phyloP scores from a whole-genome alignment of 306 rosid genomes.

The Fragaria vesca region DNA sequence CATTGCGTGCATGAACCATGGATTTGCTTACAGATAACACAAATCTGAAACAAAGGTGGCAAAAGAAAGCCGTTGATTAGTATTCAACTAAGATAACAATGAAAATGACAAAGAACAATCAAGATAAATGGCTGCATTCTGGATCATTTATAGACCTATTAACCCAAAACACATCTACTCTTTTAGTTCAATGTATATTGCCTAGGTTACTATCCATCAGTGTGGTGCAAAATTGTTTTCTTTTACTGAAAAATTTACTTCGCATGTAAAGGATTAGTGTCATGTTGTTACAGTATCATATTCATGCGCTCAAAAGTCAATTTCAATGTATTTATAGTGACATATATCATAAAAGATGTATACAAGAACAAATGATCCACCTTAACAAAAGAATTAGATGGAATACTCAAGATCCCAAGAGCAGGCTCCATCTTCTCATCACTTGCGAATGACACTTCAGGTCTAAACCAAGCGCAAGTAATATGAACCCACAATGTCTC shows the following conservation, averaged over 20 bases:
- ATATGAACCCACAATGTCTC: conserved; percentile 96
- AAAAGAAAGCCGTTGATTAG: conserved; percentile 23
- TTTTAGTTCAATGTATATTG: background rate
- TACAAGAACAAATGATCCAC: conserved; percentile 35
- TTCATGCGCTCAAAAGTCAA: background rate
- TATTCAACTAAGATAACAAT: conserved; percentile 13
- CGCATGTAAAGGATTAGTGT: background rate
- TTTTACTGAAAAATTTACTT: background rate
- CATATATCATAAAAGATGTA: conserved; percentile 13
- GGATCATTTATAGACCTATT: conserved; percentile 1
- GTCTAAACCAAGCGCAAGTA: conserved; percentile 99
- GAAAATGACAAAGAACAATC: conserved; percentile 20
- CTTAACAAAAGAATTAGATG: conserved; percentile 98
- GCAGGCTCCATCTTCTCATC: conserved; percentile 99
- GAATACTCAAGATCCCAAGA: conserved; percentile 93
- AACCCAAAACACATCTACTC: background rate
- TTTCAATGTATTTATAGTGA: conserved; percentile 6
- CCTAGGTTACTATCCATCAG: background rate
- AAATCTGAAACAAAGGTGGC: conserved; percentile 66
- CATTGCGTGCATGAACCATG: conserved; percentile 99
- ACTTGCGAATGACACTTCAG: conserved; percentile 95
- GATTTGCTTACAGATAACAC: conserved; percentile 96
- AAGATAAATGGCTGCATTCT: conserved; percentile 1
- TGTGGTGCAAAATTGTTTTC: background rate
- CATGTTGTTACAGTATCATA: background rate